phyloP scores from a whole-genome alignment of 305 asterid genomes.

The Fraxinus albicans region DNA sequence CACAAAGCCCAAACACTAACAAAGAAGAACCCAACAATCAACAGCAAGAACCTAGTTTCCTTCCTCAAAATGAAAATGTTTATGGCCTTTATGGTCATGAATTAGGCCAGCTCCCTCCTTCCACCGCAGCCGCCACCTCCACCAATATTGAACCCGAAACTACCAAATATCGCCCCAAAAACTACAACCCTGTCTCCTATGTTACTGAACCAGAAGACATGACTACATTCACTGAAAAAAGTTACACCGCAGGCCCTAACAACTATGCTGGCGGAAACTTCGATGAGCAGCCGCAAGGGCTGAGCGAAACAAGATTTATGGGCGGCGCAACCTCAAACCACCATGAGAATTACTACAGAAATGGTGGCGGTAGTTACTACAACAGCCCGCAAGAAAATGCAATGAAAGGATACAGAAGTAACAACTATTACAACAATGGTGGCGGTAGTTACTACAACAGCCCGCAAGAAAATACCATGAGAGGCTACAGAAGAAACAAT shows the following conservation, averaged over 20 bases:
- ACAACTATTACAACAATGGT: constrained; percentile 29
- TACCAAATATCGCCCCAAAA: constrained; percentile 60
- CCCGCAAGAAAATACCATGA: constrained; percentile 17
- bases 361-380: constrained; percentile 20
- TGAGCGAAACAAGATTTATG: constrained; percentile 7
- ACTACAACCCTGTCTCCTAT: constrained; percentile 78
- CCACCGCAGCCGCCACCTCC: constrained; percentile 2
- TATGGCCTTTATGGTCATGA: constrained; percentile 88
- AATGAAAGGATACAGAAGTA: constrained; percentile 23
- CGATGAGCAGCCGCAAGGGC: constrained; percentile 35
- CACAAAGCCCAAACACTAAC: not conserved
- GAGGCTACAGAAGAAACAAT: constrained; percentile 24
- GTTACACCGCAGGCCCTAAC: constrained; percentile 20
- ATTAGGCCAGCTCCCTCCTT: constrained; percentile 49
- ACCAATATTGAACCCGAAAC: constrained; percentile 7
- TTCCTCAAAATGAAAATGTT: constrained; percentile 54
- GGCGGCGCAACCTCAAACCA: constrained; percentile 5
- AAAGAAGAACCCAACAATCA: not conserved
- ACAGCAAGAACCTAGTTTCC: constrained; percentile 49
- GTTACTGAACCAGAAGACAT: constrained; percentile 53
- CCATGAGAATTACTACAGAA: constrained; percentile 9
- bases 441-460: constrained; percentile 27
- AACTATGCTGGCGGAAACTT: constrained; percentile 24
- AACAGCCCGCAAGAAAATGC: constrained; percentile 19
- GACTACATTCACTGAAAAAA: constrained; percentile 15